These are phyloP conservation scores for Aspergillus ruber DNA, from an alignment of 2,329 filamentous ascomycete genomes.

Conservation along the genomic window DNA sequence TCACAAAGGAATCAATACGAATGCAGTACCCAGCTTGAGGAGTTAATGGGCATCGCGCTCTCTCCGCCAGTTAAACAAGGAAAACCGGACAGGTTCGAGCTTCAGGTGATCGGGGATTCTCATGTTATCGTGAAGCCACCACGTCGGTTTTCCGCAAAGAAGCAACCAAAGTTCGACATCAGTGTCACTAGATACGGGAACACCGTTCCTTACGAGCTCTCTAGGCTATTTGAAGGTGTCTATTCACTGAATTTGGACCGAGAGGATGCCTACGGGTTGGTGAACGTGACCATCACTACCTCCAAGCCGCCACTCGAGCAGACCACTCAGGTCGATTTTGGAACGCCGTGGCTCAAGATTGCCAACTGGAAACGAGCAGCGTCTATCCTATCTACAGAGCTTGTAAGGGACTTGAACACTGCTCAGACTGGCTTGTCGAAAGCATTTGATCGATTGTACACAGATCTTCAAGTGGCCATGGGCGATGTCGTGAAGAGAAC, in stretches of 20 bases:
- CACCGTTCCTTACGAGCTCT: constrained; percentile 40
- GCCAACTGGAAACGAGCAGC: constrained; percentile 41
- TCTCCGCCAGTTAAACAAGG: constrained; percentile 16
- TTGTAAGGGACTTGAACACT: constrained; percentile 30
- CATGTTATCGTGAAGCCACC: constrained; percentile 49
- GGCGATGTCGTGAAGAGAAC: constrained; percentile 32
- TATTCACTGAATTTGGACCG: constrained; percentile 47
- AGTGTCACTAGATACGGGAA: constrained; percentile 40
- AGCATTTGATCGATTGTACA: constrained; percentile 32
- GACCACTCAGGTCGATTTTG: constrained; percentile 37
- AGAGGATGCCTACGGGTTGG: constrained; percentile 42
- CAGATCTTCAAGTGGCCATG: constrained; percentile 33
- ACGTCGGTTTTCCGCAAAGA: constrained; percentile 37
- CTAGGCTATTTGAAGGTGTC: constrained; percentile 47
- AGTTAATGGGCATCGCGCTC: constrained; percentile 18
- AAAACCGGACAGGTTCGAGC: constrained; percentile 41
- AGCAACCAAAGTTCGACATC: constrained; percentile 44
- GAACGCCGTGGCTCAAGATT: constrained; percentile 43
- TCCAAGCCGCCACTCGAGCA: constrained; percentile 30
- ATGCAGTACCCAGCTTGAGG: constrained; percentile 17
- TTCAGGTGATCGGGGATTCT: constrained; percentile 49
- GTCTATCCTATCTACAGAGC: constrained; percentile 27
- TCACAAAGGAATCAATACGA: constrained; percentile 9
- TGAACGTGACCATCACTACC: constrained; percentile 44
- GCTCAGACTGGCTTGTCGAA: constrained; percentile 34